Conservation (phyloP, 1,284 basidiomycete species). For the Neotropicomus parvogracilis region DNA sequence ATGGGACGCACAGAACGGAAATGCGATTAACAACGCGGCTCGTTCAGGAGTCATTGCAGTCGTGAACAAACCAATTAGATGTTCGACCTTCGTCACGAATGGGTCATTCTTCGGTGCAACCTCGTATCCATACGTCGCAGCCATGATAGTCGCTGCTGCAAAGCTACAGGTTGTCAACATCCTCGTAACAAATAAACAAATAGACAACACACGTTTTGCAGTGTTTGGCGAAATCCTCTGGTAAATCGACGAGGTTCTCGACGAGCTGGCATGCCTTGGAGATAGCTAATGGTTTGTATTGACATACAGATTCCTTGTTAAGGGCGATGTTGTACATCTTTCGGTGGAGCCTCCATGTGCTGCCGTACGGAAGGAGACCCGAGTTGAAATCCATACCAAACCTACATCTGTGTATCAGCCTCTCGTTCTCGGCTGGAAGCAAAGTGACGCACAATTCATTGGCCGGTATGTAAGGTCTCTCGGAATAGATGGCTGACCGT, state of each 20-base stretch:
- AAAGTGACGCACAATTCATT: constrained; percentile 20
- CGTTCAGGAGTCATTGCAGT: constrained; percentile 24
- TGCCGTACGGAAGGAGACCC: constrained; percentile 27
- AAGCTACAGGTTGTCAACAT: constrained; percentile 14
- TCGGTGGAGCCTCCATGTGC: constrained; percentile 25
- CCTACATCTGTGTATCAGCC: constrained; percentile 14
- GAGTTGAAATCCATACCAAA: constrained; percentile 33
- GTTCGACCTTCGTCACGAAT: constrained; percentile 24
- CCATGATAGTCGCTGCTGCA: constrained; percentile 27
- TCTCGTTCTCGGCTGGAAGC: not conserved
- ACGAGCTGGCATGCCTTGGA: constrained; percentile 24
- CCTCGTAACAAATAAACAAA: not conserved
- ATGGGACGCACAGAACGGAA: constrained; percentile 27
- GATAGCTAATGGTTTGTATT: constrained; percentile 18
- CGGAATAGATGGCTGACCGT: constrained; percentile 41
- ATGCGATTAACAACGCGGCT: constrained; percentile 18
- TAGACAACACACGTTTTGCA: constrained; percentile 20
- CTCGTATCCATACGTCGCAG: constrained; percentile 28
- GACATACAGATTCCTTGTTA: constrained; percentile 12
- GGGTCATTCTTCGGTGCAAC: constrained; percentile 21
- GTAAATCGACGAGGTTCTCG: constrained; percentile 22
- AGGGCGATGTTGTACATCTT: constrained; percentile 22
- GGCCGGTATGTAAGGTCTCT: constrained; percentile 33
- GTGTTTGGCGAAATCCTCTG: constrained; percentile 18
- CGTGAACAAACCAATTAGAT: constrained; percentile 12